A percentile compares a stretch with the other conserved stretches of the same genome.
phyloP scores from a whole-genome alignment of 2,329 filamentous ascomycete species.

The Cryphonectria japonica region DNA sequence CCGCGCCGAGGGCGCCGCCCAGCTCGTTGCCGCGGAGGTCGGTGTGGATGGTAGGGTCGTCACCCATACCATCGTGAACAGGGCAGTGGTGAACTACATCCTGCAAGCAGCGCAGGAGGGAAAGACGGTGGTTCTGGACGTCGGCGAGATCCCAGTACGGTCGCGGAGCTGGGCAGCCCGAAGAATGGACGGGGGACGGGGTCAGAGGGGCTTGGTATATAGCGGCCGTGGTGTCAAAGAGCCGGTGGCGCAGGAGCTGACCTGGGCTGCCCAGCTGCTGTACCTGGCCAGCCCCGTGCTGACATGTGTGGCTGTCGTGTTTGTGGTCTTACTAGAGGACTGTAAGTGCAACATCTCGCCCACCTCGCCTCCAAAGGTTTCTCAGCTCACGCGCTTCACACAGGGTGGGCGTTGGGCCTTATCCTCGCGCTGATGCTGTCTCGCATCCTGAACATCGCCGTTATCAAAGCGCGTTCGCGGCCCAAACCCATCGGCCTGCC shows the following conservation, averaged over 20 bases:
- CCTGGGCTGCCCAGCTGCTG: slow-evolving; percentile 51
- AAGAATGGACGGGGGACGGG: slow-evolving; percentile 25
- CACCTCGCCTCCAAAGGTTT: neutral
- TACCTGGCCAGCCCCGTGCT: slow-evolving; percentile 53
- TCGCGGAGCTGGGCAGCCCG: slow-evolving; percentile 32
- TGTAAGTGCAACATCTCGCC: slow-evolving; percentile 37
- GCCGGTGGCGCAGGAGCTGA: slow-evolving; percentile 38
- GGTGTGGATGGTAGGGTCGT: slow-evolving; percentile 36
- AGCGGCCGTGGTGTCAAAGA: slow-evolving; percentile 30
- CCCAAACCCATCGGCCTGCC: slow-evolving; percentile 21
- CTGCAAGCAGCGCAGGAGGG: slow-evolving; percentile 60
- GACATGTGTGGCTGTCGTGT: slow-evolving; percentile 47
- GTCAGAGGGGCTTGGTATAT: slow-evolving; percentile 33
- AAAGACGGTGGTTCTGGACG: slow-evolving; percentile 58
- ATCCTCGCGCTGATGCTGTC: slow-evolving; percentile 55
- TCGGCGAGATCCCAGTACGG: slow-evolving; percentile 56
- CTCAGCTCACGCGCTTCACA: slow-evolving; percentile 18
- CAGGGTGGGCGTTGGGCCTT: slow-evolving; percentile 53
- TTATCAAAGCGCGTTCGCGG: slow-evolving; percentile 56
- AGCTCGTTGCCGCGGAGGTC: slow-evolving; percentile 46
- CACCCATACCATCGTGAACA: slow-evolving; percentile 48
- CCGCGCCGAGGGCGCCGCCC: slow-evolving; percentile 45
- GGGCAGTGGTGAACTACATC: slow-evolving; percentile 57
- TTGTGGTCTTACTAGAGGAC: slow-evolving; percentile 53
- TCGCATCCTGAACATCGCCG: slow-evolving; percentile 59